These are phyloP conservation scores for Dictyostelium brefeldianum DNA, from an alignment of 78 protist genomes.

Conservation along the genomic window DNA sequence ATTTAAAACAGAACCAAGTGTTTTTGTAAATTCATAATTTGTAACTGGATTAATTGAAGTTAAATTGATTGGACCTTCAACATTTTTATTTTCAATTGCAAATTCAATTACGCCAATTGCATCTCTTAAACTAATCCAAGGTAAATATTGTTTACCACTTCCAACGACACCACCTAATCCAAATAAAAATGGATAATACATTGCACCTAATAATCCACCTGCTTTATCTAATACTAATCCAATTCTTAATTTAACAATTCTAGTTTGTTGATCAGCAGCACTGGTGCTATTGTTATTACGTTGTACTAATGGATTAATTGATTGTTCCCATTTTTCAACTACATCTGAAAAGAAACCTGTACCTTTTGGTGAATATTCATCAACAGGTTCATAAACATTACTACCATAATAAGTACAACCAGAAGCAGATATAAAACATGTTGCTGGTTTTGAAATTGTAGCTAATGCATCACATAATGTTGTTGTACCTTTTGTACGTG, in stretches of 20 bases:
- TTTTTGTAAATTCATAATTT: slow-evolving; percentile 35
- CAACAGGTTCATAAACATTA: slow-evolving; percentile 14
- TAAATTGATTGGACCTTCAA: slow-evolving; percentile 50
- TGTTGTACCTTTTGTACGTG: slow-evolving; percentile 37
- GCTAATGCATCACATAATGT: slow-evolving; percentile 30
- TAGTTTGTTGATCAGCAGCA: not conserved
- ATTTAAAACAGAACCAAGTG: slow-evolving; percentile 40
- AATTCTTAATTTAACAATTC: slow-evolving; percentile 41
- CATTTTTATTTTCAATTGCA: slow-evolving; percentile 15
- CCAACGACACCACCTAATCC: slow-evolving; percentile 76
- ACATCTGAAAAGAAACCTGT: slow-evolving; percentile 67
- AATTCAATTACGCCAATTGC: not conserved
- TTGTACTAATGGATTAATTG: not conserved
- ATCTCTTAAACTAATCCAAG: slow-evolving; percentile 60
- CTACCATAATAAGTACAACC: slow-evolving; percentile 77
- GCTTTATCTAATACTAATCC: slow-evolving; percentile 40
- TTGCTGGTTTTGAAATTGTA: slow-evolving; percentile 7
- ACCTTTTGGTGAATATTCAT: slow-evolving; percentile 64
- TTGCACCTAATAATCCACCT: slow-evolving; percentile 43
- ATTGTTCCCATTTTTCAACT: slow-evolving; percentile 55
- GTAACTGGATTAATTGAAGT: slow-evolving; percentile 43
- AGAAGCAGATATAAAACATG: slow-evolving; percentile 37
- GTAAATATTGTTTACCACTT: slow-evolving; percentile 49
- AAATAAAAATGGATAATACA: slow-evolving; percentile 70
- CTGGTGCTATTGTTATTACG: not conserved